Conservation (phyloP, 148 eudicot genomes). For the Pharnaceum exiguum region DNA sequence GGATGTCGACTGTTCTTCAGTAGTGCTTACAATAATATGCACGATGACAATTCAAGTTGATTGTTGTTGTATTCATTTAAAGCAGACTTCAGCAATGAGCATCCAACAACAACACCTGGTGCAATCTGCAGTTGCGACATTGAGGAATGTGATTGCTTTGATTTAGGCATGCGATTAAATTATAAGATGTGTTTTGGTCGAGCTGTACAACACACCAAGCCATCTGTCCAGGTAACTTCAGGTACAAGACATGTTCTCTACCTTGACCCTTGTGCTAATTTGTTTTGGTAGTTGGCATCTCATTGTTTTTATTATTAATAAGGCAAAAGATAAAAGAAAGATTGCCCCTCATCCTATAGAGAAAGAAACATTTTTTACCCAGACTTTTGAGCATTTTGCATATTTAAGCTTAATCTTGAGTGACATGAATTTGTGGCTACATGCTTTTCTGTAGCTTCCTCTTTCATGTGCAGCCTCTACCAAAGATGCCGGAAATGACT, state of each 20-base stretch:
- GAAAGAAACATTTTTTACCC: too few species aligned
- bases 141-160: conserved; percentile 25
- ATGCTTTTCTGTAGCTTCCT: too few species aligned
- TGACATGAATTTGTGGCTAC: too few species aligned
- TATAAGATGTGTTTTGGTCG: neutral
- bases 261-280: neutral
- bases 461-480: too few species aligned
- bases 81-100: conserved; percentile 56
- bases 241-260: too few species aligned
- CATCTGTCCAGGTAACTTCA: neutral
- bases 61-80: conserved; percentile 11
- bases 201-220: neutral
- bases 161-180: conserved; percentile 3
- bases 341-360: too few species aligned
- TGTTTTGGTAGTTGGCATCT: too few species aligned
- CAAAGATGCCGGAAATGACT: too few species aligned
- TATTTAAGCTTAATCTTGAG: too few species aligned
- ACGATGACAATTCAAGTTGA: conserved; percentile 4
- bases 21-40: neutral
- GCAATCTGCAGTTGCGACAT: conserved; percentile 35
- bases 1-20: neutral
- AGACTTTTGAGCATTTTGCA: too few species aligned
- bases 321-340: too few species aligned
- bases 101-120: conserved; percentile 51
- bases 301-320: too few species aligned